Evolutionary conservation across 106 monocot genomes (phyloP).

Genomic region (Xerophyta viscosa): DNA sequence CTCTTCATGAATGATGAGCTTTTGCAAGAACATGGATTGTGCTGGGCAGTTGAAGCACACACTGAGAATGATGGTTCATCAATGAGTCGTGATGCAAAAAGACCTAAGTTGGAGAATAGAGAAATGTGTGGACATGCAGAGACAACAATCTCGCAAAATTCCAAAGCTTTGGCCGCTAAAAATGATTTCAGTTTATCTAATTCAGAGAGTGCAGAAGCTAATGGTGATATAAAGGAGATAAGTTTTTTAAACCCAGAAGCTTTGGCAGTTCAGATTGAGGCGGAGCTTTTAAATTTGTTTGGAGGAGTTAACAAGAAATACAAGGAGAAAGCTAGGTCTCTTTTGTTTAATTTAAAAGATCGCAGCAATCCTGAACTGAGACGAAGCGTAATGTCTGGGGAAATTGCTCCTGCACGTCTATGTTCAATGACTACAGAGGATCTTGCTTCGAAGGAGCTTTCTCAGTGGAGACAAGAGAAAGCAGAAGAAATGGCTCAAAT

Average conservation of each 20-base stretch:
- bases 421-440: constrained; percentile 94
- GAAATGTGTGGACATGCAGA: neutral
- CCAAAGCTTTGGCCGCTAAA: constrained; percentile 35
- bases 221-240: neutral
- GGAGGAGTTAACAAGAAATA: constrained; percentile 98
- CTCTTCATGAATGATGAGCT: constrained; percentile 64
- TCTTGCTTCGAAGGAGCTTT: constrained; percentile 92
- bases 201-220: constrained; percentile 14
- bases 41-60: constrained; percentile 53
- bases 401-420: constrained; percentile 65
- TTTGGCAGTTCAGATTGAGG: constrained; percentile 70
- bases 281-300: constrained; percentile 75
- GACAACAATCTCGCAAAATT: constrained; percentile 9
- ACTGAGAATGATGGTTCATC: constrained; percentile 10
- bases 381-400: constrained; percentile 59
- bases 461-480: constrained; percentile 86
- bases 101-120: constrained; percentile 27
- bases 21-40: constrained; percentile 87
- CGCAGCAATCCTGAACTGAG: constrained; percentile 75
- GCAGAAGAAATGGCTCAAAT: constrained; percentile 85
- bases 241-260: constrained; percentile 18
- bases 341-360: constrained; percentile 94
- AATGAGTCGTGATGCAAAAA: constrained; percentile 26
- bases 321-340: constrained; percentile 90
- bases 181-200: constrained; percentile 40